Base-by-base conservation (phyloP, 2,329 filamentous ascomycete species). In the Juglanconis oblonga region DNA sequence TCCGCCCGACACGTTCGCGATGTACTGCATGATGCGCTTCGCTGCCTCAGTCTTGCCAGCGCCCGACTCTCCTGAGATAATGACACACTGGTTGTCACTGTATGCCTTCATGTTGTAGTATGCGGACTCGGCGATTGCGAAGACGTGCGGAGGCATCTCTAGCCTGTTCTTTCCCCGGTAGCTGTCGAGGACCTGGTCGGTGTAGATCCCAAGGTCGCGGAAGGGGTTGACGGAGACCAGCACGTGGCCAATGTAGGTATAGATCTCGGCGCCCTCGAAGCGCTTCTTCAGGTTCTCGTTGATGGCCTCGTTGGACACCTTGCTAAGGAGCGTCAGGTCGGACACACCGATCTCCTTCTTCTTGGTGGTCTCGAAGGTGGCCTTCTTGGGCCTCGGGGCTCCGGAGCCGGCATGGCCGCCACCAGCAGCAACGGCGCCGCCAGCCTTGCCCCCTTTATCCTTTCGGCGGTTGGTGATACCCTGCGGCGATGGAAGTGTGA, bases 51-150 rank as follows among this genome's bases (percentile, higher is more conserved):
- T 99, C 82, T 99, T 99, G 74, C 95, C 95, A 38, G 95, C 95
- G 72, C 95, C 95, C 3, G 95, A 98, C 78, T 99, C 95, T 72
- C 95, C 95, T 4, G 95, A 98, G 68, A 99, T 99, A 76, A 99
- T 99, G 67, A 99, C 94, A 78, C 95, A 98, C 76, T 99, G 95
- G 79, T 98, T 98, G 69, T 98, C 95, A 71, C 92, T 92, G 82
- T 99, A 99, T 51, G 93, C 94, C 76, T 98, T 98, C 95, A 99
- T 98, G 80, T 99, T 98, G 80, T 98, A 98, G 81, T 99, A 99
- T 58, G 93, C 77, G 7, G 94, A 90, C 77, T 99, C 95, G 72
- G 95, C 95, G 70, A 99, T 95, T 63, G 92, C 94, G 74, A 97
- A 99, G 67, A 99, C 95, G 76, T 99, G 95, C 8, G 95, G 95